phyloP scores from a whole-genome alignment of 208 protist species.

The Trichomonas tenax region DNA sequence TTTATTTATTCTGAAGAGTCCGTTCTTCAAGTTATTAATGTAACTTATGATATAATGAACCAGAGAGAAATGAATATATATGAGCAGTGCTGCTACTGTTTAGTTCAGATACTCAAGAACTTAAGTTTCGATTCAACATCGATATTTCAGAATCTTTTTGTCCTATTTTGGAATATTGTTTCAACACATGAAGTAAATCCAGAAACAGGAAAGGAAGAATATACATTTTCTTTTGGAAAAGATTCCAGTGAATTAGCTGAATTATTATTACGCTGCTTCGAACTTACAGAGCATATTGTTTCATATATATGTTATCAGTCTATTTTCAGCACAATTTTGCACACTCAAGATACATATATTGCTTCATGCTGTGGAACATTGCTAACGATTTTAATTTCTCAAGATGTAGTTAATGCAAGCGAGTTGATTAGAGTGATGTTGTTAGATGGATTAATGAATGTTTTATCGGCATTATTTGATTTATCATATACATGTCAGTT shows the following conservation, averaged over 20 bases:
- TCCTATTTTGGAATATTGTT: not conserved
- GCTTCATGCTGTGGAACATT: not conserved
- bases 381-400: not conserved
- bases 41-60: not conserved
- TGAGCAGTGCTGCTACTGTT: not conserved
- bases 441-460: not conserved
- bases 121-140: not conserved
- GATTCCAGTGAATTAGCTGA: not conserved
- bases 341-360: not conserved
- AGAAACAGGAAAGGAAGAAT: not conserved
- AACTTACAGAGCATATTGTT: not conserved
- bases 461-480: not conserved
- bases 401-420: not conserved
- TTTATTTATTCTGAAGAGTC: not conserved
- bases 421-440: not conserved
- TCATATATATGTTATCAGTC: not conserved
- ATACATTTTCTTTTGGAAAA: not conserved
- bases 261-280: not conserved
- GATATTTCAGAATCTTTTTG: not conserved
- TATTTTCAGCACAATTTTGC: not conserved
- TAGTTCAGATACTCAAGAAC: not conserved
- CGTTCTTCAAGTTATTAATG: not conserved
- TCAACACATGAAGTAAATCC: not conserved
- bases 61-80: not conserved
- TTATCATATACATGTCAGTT: not conserved